Evolutionary conservation across 2,329 filamentous ascomycete genomes (phyloP).

Genomic region (Beauveria scarabaeidicola): DNA sequence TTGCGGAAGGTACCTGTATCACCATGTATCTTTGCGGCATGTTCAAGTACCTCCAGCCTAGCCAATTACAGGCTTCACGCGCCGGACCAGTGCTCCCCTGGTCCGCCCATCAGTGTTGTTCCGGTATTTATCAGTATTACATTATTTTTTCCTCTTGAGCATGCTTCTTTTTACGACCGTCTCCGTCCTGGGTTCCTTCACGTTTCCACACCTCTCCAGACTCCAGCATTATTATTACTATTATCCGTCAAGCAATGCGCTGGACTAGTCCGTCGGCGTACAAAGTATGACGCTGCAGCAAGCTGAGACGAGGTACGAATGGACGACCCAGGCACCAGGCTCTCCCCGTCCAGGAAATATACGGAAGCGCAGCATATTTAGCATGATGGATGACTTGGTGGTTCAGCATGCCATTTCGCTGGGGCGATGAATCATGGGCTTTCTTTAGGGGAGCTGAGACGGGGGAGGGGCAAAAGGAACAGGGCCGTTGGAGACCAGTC

Average conservation of each 20-base stretch:
- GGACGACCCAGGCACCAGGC: not conserved
- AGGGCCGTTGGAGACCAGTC: not conserved
- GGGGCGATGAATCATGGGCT: constrained; percentile 4
- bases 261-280: not conserved
- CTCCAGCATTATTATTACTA: not conserved
- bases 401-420: not conserved
- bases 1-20: not conserved
- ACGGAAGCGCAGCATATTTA: not conserved
- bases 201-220: not conserved
- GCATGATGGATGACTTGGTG: not conserved
- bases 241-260: not conserved
- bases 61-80: not conserved
- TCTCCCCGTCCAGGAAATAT: not conserved
- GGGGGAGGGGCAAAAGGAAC: not conserved
- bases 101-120: not conserved
- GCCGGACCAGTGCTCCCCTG: not conserved
- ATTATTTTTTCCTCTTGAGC: not conserved
- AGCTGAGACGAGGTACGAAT: not conserved
- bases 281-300: not conserved
- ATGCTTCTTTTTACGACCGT: not conserved
- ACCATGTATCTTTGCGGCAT: not conserved
- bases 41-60: not conserved
- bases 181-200: not conserved
- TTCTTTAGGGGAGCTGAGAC: constrained; percentile 1
- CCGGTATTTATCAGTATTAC: not conserved